Evolutionary conservation across 1,284 basidiomycete genomes (phyloP).

Genomic region (Dichomitus squalens): DNA sequence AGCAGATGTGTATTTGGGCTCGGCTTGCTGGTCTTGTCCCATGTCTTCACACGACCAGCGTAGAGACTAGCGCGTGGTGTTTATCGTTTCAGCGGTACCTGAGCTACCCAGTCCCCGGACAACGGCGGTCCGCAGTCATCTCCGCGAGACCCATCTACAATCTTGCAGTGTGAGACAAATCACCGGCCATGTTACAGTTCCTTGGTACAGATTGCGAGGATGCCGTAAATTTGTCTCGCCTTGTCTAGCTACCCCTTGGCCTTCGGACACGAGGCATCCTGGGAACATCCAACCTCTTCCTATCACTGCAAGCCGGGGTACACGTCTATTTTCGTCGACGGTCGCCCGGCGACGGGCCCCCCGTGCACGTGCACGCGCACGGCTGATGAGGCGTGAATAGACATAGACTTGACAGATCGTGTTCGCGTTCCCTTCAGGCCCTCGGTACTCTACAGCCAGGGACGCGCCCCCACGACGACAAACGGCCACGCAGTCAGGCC

Average conservation of each 20-base stretch:
- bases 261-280: conserved; percentile 1
- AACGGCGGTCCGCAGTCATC: conserved; percentile 8
- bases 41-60: background rate
- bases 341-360: background rate
- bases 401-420: conserved; percentile 11
- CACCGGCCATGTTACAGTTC: background rate
- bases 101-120: conserved; percentile 1
- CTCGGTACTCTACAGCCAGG: background rate
- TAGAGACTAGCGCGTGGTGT: background rate
- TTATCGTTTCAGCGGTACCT: background rate
- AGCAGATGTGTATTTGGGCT: too few species aligned
- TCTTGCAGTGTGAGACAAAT: background rate
- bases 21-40: too few species aligned
- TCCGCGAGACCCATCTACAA: background rate
- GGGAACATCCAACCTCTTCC: background rate
- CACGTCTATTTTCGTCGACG: conserved; percentile 1
- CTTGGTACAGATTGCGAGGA: background rate
- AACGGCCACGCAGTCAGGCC: too few species aligned
- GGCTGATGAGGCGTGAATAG: too few species aligned
- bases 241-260: background rate
- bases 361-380: background rate
- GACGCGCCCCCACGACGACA: background rate
- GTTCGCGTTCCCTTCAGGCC: conserved; percentile 5
- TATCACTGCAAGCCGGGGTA: background rate
- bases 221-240: background rate